Base-by-base conservation (phyloP, 2,329 filamentous ascomycete genomes). In the Chlorencoelia australis region DNA sequence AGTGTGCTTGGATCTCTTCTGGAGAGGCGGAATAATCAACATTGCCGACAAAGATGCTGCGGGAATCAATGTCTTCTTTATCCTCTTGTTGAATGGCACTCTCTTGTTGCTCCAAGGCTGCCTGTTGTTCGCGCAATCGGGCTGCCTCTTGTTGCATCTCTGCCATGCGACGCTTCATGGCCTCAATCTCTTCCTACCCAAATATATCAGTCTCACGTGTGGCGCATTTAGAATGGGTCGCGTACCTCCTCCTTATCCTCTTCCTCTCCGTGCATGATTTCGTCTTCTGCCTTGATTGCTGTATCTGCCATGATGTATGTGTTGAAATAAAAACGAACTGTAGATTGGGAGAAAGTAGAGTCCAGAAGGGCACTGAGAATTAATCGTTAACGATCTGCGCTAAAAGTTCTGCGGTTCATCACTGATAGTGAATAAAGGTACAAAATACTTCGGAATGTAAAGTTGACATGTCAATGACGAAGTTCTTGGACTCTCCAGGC, bases 11-110 rank as follows among this genome's bases (percentile, higher is more conserved):
- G 41, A 98, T 91, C 67, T 98, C 91, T 64, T 98, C 91, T 2
- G 91, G 91, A 18, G 87, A 93, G 15, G 89, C 88, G 44, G 85
- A 88, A 62, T 98, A 98, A 64, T 98, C 91, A 48, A 98, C 91
- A 53, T 98, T 98, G 50, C 91, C 91, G 29, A 98, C 91, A 59
- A 98, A 98, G 62, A 98, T 87, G 64, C 87, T 95, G 54, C 91
- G 80, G 49, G 80, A 80, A 63, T 98, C 91, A 41, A 98, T 79
- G 50, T 95, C 93, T 60, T 95, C 88, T 63, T 93, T 94, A 66
- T 88, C 87, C 58, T 96, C 91, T 48, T 82, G 76, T 43, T 91
- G 70, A 51, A 84, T 84, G 47, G 86, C 79, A 45, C 77, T 79
- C n/a, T n/a, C n/a, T 54, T 91, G 82, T 58, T 88, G 79, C 59